Percentiles rank a stretch among this genome's conserved stretches.
These are phyloP conservation scores for Colletotrichum zoysiae DNA, from an alignment of 2,329 filamentous ascomycete genomes.

Conservation along the genomic window DNA sequence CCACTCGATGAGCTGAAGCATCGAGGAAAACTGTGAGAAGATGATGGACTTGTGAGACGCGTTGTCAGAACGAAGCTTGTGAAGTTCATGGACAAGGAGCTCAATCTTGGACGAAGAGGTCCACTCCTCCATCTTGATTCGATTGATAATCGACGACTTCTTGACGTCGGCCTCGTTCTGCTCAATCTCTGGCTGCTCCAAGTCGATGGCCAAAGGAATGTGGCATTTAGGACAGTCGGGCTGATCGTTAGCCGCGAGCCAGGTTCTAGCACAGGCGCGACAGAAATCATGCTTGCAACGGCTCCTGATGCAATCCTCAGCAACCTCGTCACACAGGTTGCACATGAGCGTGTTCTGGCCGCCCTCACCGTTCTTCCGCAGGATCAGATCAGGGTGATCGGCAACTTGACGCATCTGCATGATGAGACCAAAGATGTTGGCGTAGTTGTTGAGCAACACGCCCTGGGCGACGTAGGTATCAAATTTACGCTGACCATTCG, in stretches of 20 bases:
- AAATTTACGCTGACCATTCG: slow-evolving; percentile 87
- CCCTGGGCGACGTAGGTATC: slow-evolving; percentile 95
- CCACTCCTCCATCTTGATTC: slow-evolving; percentile 99
- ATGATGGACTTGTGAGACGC: slow-evolving; percentile 97
- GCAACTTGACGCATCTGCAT: slow-evolving; percentile 99
- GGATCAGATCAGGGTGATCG: slow-evolving; percentile 92
- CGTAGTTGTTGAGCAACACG: slow-evolving; percentile 96
- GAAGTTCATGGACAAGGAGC: slow-evolving; percentile 92
- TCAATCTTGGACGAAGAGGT: slow-evolving; percentile 98
- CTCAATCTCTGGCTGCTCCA: slow-evolving; percentile 95
- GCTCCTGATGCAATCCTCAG: slow-evolving; percentile 93
- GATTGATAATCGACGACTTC: slow-evolving; percentile 97
- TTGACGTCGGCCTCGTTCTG: slow-evolving; percentile 89
- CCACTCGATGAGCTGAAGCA: slow-evolving; percentile 98
- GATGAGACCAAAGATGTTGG: slow-evolving; percentile 98
- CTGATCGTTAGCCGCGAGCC: slow-evolving; percentile 81
- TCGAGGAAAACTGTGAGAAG: slow-evolving; percentile 96
- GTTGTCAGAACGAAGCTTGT: slow-evolving; percentile 91
- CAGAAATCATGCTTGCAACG: slow-evolving; percentile 86
- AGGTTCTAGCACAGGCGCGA: slow-evolving; percentile 56
- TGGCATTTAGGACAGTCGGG: slow-evolving; percentile 92
- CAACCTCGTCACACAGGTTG: slow-evolving; percentile 95
- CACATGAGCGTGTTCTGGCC: slow-evolving; percentile 93
- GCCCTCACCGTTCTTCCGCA: slow-evolving; percentile 87
- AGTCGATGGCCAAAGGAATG: slow-evolving; percentile 88